phyloP scores from a whole-genome alignment of 2,329 filamentous ascomycete genomes.

The Metarhizium rileyi region DNA sequence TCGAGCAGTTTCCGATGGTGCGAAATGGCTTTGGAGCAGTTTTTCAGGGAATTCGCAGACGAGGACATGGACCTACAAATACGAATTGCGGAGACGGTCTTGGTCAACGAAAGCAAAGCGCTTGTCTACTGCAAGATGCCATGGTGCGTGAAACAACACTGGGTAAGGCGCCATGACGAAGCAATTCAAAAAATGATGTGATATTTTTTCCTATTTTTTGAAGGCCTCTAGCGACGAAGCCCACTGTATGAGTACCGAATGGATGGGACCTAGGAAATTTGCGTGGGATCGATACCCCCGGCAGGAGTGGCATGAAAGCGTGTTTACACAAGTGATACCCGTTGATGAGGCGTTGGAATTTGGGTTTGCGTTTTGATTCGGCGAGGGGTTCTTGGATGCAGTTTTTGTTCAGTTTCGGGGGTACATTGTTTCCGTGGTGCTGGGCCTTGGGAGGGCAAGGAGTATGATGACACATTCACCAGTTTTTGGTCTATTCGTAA shows the following conservation, averaged over 20 bases:
- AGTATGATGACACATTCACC: neutral
- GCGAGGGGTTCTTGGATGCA: neutral
- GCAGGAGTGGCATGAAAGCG: neutral
- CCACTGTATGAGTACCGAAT: neutral
- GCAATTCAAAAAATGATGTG: constrained; percentile 2
- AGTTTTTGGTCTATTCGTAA: neutral
- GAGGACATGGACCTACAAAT: constrained; percentile 50
- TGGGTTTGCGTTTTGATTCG: neutral
- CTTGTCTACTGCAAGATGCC: constrained; percentile 56
- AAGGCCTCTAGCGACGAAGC: neutral
- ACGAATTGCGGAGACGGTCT: constrained; percentile 47
- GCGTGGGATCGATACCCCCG: constrained; percentile 1
- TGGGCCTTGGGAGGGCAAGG: neutral
- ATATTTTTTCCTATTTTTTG: neutral
- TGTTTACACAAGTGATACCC: constrained; percentile 14
- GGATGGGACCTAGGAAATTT: neutral
- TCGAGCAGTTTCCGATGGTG: constrained; percentile 38
- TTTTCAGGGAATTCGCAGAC: constrained; percentile 47
- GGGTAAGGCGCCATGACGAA: constrained; percentile 44
- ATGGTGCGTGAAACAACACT: constrained; percentile 39
- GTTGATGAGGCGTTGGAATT: constrained; percentile 13
- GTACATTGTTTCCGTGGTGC: neutral
- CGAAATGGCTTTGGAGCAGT: constrained; percentile 48
- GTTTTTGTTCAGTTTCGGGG: neutral
- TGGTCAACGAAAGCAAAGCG: constrained; percentile 50